phyloP scores from a whole-genome alignment of 2,329 filamentous ascomycete species.

The Boeremia exigua region DNA sequence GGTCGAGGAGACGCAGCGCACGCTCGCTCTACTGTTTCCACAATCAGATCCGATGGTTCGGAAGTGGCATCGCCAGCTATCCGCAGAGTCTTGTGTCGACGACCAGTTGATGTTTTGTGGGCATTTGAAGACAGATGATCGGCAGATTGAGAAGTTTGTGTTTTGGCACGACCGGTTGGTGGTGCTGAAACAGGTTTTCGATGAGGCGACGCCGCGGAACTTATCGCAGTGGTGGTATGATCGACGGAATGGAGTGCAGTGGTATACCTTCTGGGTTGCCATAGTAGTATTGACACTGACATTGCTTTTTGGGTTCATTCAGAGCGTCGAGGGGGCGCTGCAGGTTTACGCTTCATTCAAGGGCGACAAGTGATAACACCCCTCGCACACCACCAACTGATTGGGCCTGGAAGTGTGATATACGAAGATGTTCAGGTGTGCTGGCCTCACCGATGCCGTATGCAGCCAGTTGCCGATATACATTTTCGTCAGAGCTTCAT shows the following conservation, averaged over 20 bases:
- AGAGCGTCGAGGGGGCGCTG: constrained; percentile 52
- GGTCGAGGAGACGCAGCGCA: constrained; percentile 47
- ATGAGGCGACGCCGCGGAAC: constrained; percentile 41
- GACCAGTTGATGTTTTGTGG: constrained; percentile 32
- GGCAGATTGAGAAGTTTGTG: constrained; percentile 41
- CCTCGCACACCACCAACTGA: too few relatives aligned
- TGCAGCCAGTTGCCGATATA: too few relatives aligned
- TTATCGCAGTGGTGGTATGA: constrained; percentile 55
- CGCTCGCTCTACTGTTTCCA: constrained; percentile 49
- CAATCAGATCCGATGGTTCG: constrained; percentile 26
- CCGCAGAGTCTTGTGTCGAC: constrained; percentile 31
- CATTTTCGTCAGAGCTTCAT: too few relatives aligned
- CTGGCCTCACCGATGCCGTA: too few relatives aligned
- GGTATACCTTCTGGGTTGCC: constrained; percentile 57
- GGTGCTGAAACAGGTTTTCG: constrained; percentile 53
- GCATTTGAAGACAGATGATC: constrained; percentile 40
- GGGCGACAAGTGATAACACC: too few relatives aligned
- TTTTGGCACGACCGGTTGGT: constrained; percentile 55
- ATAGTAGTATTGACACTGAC: constrained; percentile 48
- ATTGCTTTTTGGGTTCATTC: constrained; percentile 53
- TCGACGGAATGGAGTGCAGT: constrained; percentile 50
- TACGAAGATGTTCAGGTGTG: too few relatives aligned
- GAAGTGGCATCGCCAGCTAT: constrained; percentile 27
- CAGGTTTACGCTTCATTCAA: constrained; percentile 30
- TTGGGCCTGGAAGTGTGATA: too few relatives aligned